Base-by-base conservation (phyloP, 31 red algal species). In the Bonnemaisonia californica region DNA sequence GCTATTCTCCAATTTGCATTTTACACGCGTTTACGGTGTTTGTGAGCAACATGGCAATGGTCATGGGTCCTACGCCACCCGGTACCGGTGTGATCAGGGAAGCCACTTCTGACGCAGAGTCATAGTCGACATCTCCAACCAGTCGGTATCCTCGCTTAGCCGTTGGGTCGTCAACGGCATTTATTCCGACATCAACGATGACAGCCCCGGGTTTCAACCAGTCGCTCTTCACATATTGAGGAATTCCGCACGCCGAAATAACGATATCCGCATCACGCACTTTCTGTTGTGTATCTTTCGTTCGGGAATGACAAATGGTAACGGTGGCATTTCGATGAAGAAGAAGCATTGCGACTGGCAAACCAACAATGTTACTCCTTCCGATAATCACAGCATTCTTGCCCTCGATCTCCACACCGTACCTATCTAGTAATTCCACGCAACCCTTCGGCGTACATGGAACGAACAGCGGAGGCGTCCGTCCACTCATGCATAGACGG, bases 41-140 rank as follows among this genome's bases (percentile, higher is more conserved):
- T 47, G 57, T 65, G 18, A 98, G 69, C 59, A 98, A 74, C 88
- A 92, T 92, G 22, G 96, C 84, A 86, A 98, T 90, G 35, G 96
- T 98, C 91, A 95, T 98, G 27, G 96, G 96, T 30, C 96, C 96
- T 32, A 93, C 90, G 41, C 96, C 96, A 31, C 96, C 96, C 11
- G 92, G 96, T 54, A 94, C 92, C 21, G 96, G 96, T 29, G 96
- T 98, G 42, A 98, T 92, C 41, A 82, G 74, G 9, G 84, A 74
- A 21, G 84, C 88, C 35, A 89, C 79, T 3, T 65, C 65, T 24
- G 73, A 62, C 0, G 69, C 87, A 29, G 62, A 63, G 1, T 92
- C 89, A 47, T 69, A 94, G 23, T 94, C 96, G 31, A 98, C 92
- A 85, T 98, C 96, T 7, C 92, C 92, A 62, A 94, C 88, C 23